phyloP scores from a whole-genome alignment of 805 yeast species.

The Cyberlindnera nakhonratchasimensis region DNA sequence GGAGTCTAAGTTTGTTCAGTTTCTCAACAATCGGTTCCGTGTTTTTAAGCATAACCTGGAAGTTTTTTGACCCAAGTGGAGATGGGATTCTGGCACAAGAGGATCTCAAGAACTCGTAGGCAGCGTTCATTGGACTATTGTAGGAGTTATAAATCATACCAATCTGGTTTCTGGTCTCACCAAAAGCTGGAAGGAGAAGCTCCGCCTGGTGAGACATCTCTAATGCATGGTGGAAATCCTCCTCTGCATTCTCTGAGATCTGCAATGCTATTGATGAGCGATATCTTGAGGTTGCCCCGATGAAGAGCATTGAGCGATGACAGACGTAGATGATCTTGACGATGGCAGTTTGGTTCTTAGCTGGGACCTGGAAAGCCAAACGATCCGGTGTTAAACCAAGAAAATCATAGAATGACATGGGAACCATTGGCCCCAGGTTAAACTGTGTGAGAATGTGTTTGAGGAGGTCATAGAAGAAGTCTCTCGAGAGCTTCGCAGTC shows the following conservation, averaged over 20 bases:
- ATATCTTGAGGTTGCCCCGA: conserved; percentile 60
- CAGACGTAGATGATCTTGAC: conserved; percentile 38
- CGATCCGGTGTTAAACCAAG: conserved; percentile 10
- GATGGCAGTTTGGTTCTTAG: conserved; percentile 10
- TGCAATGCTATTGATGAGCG: conserved; percentile 36
- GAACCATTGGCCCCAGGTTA: conserved; percentile 31
- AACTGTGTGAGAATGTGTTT: conserved; percentile 37
- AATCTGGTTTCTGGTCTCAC: conserved; percentile 61
- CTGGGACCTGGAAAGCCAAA: conserved; percentile 11
- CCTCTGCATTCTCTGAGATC: conserved; percentile 34
- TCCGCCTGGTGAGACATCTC: conserved; percentile 51
- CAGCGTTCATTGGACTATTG: conserved; percentile 26
- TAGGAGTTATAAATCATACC: conserved; percentile 50
- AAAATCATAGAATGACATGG: conserved; percentile 17
- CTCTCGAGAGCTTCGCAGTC: conserved; percentile 42
- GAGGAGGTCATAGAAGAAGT: conserved; percentile 45
- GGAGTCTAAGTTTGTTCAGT: conserved; percentile 26
- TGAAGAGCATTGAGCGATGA: conserved; percentile 47
- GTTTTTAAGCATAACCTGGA: conserved; percentile 31
- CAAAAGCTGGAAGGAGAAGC: conserved; percentile 59
- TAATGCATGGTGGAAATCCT: conserved; percentile 42
- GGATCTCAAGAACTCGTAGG: conserved; percentile 44
- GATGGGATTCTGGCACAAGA: conserved; percentile 40
- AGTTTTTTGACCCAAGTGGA: conserved; percentile 36
- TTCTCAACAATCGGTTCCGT: conserved; percentile 28